Evolutionary conservation across 768 basidiomycete species (phyloP), one percentile per base, ranked within the genome.

Genomic region (Lactifluus subvellereus): DNA sequence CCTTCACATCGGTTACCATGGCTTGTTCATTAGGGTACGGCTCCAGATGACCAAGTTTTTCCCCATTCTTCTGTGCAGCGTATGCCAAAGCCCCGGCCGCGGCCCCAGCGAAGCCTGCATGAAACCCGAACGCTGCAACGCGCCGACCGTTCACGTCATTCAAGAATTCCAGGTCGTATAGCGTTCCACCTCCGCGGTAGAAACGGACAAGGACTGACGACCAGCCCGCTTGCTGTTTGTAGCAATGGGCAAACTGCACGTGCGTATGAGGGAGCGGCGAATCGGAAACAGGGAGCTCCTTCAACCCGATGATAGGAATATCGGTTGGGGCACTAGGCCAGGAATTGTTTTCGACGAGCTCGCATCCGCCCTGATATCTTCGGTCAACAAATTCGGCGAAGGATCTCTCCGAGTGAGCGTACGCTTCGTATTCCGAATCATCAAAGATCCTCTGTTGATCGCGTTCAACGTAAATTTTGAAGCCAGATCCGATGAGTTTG

Each of bases 21-120:
- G 84, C 91, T 27, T 69, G 70, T 72, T 98, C 97, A 70, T 96
- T 91, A 60, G 77, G 77, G 70, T 88, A 99, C 4, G 97, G 91
- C 66, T 87, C 81, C 66, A 98, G 76, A 32, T 73, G 76, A 4
- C 88, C 91, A 35, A 96, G 77, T 5, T 74, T 74, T 69, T 82
- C 73, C 1, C 84, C 86, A 51, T 81, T 77, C 66, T 80, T 79
- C 57, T 88, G 82, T 22, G 88, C 80, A 1, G 88, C 90, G 38
- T 86, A 73, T 3, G 91, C 93, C 32, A 98, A 81, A 8, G 90
- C 91, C 22, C 91, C 88, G 0, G 91, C 94, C 6, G 94, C 96
- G 10, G 94, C 93, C 16, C 97, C 97, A n/a, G 96, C 94, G 70
- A 98, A 99, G 5, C 97, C 97, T 13, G 97, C 97, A 73, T 98